Percentiles rank a stretch among this genome's conserved stretches.
Conservation (phyloP, 2,329 filamentous ascomycete genomes). For the Polychaeton citri region DNA sequence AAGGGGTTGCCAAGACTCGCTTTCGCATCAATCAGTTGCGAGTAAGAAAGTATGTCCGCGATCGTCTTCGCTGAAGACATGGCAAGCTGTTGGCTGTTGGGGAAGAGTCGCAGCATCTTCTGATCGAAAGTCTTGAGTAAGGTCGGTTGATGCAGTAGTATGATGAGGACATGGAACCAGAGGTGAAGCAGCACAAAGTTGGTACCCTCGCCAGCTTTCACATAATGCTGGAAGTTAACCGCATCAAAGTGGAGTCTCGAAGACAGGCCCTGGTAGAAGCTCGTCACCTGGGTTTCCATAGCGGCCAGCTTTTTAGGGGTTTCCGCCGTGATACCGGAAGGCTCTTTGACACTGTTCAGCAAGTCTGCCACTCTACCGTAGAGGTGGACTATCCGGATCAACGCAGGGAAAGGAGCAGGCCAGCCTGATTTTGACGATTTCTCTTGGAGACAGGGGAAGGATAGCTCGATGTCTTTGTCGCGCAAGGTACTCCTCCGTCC, state of each 20-base stretch:
- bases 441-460: conserved; percentile 47
- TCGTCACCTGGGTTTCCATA: conserved; percentile 72
- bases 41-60: conserved; percentile 75
- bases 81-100: conserved; percentile 66
- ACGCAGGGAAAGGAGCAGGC: conserved; percentile 65
- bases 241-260: conserved; percentile 69
- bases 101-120: conserved; percentile 56
- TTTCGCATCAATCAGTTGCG: conserved; percentile 71
- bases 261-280: conserved; percentile 61
- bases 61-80: conserved; percentile 90
- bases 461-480: conserved; percentile 73
- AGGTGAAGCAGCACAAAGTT: conserved; percentile 79
- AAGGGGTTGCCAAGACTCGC: conserved; percentile 82
- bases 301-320: conserved; percentile 56
- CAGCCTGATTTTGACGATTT: conserved; percentile 45
- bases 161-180: conserved; percentile 80
- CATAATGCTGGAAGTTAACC: conserved; percentile 73
- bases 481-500: conserved; percentile 71
- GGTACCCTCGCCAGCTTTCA: conserved; percentile 66
- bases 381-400: conserved; percentile 73
- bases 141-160: conserved; percentile 72
- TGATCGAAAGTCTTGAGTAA: conserved; percentile 64
- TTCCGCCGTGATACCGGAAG: conserved; percentile 60
- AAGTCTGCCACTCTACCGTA: conserved; percentile 77
- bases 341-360: conserved; percentile 65